Evolutionary conservation across 2,329 filamentous ascomycete species (phyloP).

Genomic region (Sporothrix schenckii): DNA sequence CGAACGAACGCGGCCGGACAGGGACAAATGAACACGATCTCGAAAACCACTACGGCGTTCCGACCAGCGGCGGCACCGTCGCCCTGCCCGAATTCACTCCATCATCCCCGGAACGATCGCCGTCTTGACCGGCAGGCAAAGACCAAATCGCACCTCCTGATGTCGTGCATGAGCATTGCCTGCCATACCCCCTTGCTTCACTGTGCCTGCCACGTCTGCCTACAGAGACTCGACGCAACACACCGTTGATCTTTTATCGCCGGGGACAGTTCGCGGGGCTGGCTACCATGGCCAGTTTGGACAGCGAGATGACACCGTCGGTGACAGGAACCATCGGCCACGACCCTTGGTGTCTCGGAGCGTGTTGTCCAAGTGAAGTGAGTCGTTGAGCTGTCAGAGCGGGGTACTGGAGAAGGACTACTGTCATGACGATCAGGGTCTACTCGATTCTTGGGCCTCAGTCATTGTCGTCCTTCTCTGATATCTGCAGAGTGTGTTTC

Average conservation of each 20-base stretch:
- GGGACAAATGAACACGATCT: not conserved
- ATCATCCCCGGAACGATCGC: not conserved
- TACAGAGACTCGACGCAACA: not conserved
- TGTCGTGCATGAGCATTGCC: constrained; percentile 21
- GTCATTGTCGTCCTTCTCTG: not conserved
- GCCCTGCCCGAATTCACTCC: not conserved
- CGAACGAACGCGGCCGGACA: not conserved
- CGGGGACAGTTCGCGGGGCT: not conserved
- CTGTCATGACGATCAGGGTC: not conserved
- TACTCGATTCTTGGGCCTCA: not conserved
- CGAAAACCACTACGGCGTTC: not conserved
- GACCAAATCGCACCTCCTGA: not conserved
- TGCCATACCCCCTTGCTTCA: not conserved
- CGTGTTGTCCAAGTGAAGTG: not conserved
- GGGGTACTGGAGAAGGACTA: not conserved
- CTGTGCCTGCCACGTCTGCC: not conserved
- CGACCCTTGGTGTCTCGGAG: not conserved
- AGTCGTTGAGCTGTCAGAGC: not conserved
- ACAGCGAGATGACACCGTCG: not conserved
- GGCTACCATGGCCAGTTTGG: not conserved
- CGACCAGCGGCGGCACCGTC: not conserved
- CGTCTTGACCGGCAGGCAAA: not conserved
- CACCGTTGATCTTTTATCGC: not conserved
- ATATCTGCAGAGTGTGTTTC: not conserved
- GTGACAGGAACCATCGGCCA: too few relatives aligned